These are phyloP conservation scores for Euphorbia lathyris DNA, from an alignment of 345 rosid genomes.

Conservation along the genomic window DNA sequence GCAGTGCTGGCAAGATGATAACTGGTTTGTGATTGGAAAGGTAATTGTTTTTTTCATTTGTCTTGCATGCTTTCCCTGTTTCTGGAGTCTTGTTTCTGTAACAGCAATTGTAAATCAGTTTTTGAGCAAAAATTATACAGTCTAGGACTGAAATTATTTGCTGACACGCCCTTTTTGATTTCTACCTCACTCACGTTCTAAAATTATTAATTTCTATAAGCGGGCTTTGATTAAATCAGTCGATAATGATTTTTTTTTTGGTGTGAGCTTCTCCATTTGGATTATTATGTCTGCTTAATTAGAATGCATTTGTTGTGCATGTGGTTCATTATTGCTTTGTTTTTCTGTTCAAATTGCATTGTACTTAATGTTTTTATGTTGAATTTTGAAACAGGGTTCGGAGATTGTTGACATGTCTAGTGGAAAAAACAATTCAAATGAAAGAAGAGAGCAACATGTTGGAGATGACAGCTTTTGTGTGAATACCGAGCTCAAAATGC, in stretches of 20 bases:
- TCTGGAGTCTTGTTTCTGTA: not conserved
- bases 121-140: not conserved
- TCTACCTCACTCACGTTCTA: not conserved
- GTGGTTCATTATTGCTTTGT: too few species aligned
- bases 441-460: not conserved
- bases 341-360: not conserved
- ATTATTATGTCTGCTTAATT: not conserved
- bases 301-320: not conserved
- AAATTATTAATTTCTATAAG: too few species aligned
- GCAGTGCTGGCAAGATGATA: conserved; percentile 53
- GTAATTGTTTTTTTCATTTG: conserved; percentile 13
- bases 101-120: not conserved
- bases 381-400: conserved; percentile 14
- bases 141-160: not conserved
- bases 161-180: not conserved
- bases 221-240: too few species aligned
- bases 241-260: not conserved
- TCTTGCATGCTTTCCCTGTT: not conserved
- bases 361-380: not conserved
- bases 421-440: not conserved
- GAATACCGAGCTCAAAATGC: conserved; percentile 1
- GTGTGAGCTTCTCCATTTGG: not conserved
- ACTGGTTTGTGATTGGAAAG: conserved; percentile 48
- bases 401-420: not conserved
- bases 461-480: conserved; percentile 15